phyloP scores from a whole-genome alignment of 352 stramenopile species.

The Nothophytophthora sp. region DNA sequence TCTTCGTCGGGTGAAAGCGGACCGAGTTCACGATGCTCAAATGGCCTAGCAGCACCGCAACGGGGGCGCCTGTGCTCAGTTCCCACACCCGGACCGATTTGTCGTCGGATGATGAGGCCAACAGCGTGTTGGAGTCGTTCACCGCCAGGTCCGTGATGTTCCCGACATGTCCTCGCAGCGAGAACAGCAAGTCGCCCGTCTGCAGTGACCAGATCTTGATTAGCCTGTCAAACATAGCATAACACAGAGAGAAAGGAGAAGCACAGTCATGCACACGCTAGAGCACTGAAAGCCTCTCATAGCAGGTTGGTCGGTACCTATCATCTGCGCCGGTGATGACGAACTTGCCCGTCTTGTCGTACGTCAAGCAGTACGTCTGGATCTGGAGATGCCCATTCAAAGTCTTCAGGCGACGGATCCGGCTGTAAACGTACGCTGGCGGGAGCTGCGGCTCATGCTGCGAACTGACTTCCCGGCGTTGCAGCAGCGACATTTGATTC shows the following conservation, averaged over 20 bases:
- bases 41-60: slow-evolving; percentile 86
- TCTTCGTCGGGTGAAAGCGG: slow-evolving; percentile 86
- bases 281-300: background rate
- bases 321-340: slow-evolving; percentile 98
- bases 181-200: slow-evolving; percentile 82
- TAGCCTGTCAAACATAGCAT: slow-evolving; percentile 54
- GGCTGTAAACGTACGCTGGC: slow-evolving; percentile 72
- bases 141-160: slow-evolving; percentile 92
- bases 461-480: slow-evolving; percentile 52
- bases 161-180: slow-evolving; percentile 81
- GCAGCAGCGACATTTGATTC: slow-evolving; percentile 63
- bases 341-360: slow-evolving; percentile 95
- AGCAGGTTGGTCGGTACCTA: slow-evolving; percentile 53
- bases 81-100: slow-evolving; percentile 91
- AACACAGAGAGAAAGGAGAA: slow-evolving; percentile 8
- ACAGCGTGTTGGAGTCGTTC: slow-evolving; percentile 77
- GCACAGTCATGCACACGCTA: background rate
- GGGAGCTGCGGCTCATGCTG: slow-evolving; percentile 32
- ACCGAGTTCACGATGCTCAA: slow-evolving; percentile 86
- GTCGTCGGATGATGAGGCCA: slow-evolving; percentile 88
- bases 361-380: slow-evolving; percentile 95
- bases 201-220: slow-evolving; percentile 96
- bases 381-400: slow-evolving; percentile 94
- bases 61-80: slow-evolving; percentile 75
- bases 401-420: slow-evolving; percentile 80